Evolutionary conservation across 495 filamentous ascomycete species (phyloP), one percentile per base, ranked within the genome.

Genomic region (Hyaloscypha bicolor): DNA sequence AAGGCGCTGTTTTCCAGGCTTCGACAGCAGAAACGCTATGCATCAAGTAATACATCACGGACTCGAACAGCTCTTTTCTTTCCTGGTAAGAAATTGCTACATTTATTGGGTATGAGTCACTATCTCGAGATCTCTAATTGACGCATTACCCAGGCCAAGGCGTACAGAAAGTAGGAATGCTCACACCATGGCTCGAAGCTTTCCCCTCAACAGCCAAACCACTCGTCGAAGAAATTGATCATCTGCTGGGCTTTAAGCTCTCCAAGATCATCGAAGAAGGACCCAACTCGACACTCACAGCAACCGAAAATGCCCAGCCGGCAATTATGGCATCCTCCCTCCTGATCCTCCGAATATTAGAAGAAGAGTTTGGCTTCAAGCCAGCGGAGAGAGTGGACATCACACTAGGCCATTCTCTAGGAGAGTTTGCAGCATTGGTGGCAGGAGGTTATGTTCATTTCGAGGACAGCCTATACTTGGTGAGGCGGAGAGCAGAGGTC

Each of bases 271-370:
- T 99, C 71, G 84, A 86, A 39, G 79, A 91, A 1, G 94, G 95
- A 0, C 91, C 95, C 0, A 89, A 88, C 69, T 84, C 85, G 25
- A 80, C 80, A 22, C 84, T 99, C 65, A 94, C 91, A 45, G 84
- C 86, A 58, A 97, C 95, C 14, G 87, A 89, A 65, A 92, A 97
- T 73, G 90, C 95, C 11, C 95, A 99, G 77, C 95, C 95, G 0
- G 94, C 95, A 57, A 95, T 98, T 76, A 94, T 99, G 90, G 91
- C 94, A 16, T 93, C 93, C 6, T 96, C 92, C 30, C 86, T 98
- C 71, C 81, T 97, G 30, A 96, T 97, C 69, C 86, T 97, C 39
- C 89, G 93, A 57, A 90, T 99, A 63, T 85, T 99, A 60, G 92
- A 98, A 76, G 76, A 86, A 39, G 90, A 97, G 56, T 97, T 93